phyloP scores from a whole-genome alignment of 2,329 filamentous ascomycete species.

The Grosmannia huntii region DNA sequence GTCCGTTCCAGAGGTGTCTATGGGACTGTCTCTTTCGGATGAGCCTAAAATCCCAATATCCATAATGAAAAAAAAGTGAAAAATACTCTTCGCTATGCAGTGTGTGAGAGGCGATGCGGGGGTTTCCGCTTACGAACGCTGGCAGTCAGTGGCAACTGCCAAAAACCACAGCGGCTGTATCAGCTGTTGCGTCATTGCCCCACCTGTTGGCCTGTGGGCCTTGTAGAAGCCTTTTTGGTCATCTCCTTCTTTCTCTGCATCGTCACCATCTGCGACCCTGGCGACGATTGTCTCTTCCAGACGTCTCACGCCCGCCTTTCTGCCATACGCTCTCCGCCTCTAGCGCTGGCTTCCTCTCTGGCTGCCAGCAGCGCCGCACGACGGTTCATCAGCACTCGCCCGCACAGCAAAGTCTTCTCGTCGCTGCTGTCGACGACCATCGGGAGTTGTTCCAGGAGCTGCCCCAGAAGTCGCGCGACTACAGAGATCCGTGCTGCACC shows the following conservation, averaged over 20 bases:
- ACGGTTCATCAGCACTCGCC: background rate
- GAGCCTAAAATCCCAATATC: slow-evolving; percentile 1
- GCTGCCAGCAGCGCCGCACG: background rate
- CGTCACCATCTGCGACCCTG: background rate
- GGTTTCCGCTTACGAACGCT: background rate
- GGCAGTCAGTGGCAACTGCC: background rate
- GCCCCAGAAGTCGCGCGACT: too few relatives aligned
- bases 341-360: background rate
- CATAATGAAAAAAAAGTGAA: slow-evolving; percentile 3
- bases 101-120: background rate
- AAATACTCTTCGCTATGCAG: background rate
- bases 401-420: background rate
- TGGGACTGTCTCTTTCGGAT: slow-evolving; percentile 1
- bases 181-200: background rate
- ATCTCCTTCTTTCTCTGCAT: background rate
- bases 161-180: background rate
- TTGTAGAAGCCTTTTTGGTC: background rate
- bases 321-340: background rate
- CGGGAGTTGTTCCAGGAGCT: too few relatives aligned
- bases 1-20: background rate
- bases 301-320: too few relatives aligned
- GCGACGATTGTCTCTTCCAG: too few relatives aligned
- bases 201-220: background rate
- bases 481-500: too few relatives aligned
- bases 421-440: background rate